Evolutionary conservation across 2,329 filamentous ascomycete species (phyloP), one percentile per base, ranked within the genome.

Genomic region (Aspergillus vadensis): DNA sequence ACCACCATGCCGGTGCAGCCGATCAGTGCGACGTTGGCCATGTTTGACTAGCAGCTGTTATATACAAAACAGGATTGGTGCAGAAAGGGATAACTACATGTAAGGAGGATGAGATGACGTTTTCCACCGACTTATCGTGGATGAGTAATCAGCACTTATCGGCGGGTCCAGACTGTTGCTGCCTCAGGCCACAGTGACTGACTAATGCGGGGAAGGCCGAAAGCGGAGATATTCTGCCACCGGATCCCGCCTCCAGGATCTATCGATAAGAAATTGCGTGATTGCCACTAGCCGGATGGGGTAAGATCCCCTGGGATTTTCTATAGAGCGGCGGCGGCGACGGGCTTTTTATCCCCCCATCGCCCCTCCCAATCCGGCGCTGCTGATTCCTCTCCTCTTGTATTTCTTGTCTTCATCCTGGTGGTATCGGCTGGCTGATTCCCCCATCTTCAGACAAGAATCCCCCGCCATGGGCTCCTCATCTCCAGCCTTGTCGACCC

Each of bases 1-100:
- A 82, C 81, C 61, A 82, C 80, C 64, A 83, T 77, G 60, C 81
- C 81, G 5, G 81, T 83, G 55, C 71, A 74, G 32, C 81, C 81
- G 52, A 82, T 69, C 38, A 82, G 58, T 14, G 77, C 75, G n/a
- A 76, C 73, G 32, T 78, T 78, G 32, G 80, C 74, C 79, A 82
- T 82, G 27, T 27, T 27, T 3, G 2, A 27, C 21, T 59, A 17
- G 10, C 15, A 19, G 41, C 5, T 47, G 39, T 30, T 12, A 44
- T 43, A 43, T 17, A 30, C n/a, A 8, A 9, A 6, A 15, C 4
- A 2, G 32, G n/a, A 12, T 27, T 19, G 17, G 17, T 19, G 43
- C 21, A 57, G 32, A 2, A 36, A 36, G 38, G 27, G 55, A 32
- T 27, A 30, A 39, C 32, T 36, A 36, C 32, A 36, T 39, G 48